Evolutionary conservation across 371 early-diverging fungal species (phyloP), one percentile per base, ranked within the genome.

Genomic region (Chytridiales sp.): DNA sequence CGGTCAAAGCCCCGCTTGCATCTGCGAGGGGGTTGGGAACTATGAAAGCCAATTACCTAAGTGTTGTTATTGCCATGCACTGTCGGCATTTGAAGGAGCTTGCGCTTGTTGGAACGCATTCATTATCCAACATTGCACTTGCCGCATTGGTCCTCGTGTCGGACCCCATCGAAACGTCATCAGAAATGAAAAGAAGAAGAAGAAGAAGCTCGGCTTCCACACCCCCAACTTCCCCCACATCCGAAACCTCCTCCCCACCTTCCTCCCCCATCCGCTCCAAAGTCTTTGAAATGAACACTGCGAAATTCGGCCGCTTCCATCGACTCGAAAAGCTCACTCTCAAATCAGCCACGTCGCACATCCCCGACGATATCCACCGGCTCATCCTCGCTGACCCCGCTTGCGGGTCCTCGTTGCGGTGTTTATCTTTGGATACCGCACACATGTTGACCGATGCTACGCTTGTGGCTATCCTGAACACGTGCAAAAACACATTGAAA

Each of bases 401-500:
- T 1, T 17, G 30, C 29, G 34, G 56, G 17, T 40, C 41, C 15
- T 24, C 30, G 36, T 22, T 66, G 8, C 56, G 50, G 2, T 51
- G 32, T 0, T 47, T 66, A 0, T 22, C 58, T 2, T 30, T 66
- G 21, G 30, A 30, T 21, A 56, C 60, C 39, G 30, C 52, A 6
- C 66, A 60, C 40, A 35, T 38, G 15, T 19, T 66, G 8, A 30
- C 56, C 4, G 49, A 61, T 24, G 40, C 47, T 9, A 61, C 49
- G n/a, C 32, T 66, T 22, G 26, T 55, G 22, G 36, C 4, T 3
- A 59, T 59, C 30, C 47, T 56, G 5, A 27, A 21, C n/a, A 56
- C 55, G 2, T 26, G 32, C 27, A 32, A 24, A 1, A 29, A 32
- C 0, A 47, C 39, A n/a, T n/a, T 66, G 4, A 21, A 27, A 9